Base-by-base conservation (phyloP, 192 early-diverging fungal species). In the Haplosporangium gracile region DNA sequence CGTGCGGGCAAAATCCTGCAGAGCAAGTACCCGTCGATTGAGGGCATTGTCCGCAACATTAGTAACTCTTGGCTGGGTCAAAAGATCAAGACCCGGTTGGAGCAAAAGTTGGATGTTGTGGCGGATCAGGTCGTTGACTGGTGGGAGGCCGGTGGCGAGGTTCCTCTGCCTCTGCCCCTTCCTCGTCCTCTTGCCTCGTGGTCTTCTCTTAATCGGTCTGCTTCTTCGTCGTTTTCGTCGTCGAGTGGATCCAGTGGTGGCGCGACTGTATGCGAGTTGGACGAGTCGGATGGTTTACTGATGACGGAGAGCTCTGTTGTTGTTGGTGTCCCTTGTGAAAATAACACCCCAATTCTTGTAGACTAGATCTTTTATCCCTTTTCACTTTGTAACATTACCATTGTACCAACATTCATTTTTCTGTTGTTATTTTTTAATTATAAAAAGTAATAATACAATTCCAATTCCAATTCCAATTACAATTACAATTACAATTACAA, bases 51-150 rank as follows among this genome's bases (percentile, higher is more conserved):
- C 13, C 51, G 34, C 2, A 74, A 43, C 0, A 72, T 85, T 79
- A 78, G 83, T 13, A 76, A 79, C 60, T 76, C 42, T 39, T 86
- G 84, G 84, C 36, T 86, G 20, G 84, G 84, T 4, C 78, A 68
- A 70, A 80, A 68, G 76, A 71, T 86, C 68, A 75, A 53, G 49
- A 49, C 16, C 53, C 79, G 79, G 3, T 32, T 86, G 22, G 79
- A 86, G 47, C 78, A 80, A 0, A 86, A 75, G 42, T 11, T 86
- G 49, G 79, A 86, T 18, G 49, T 47, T 34, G 83, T 76, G 26
- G 78, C 84, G 8, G 79, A 72, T 24, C 84, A 86, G 24, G 79
- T 78, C 5, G 84, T 86, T 29, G 70, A 77, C 15, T 86, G 84
- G 84, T 86, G 84, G 84, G 80, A 75, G 29, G 15, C 18, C 4